Evolutionary conservation across 2,329 filamentous ascomycete species (phyloP), one percentile per base, ranked within the genome.

Genomic region (Cryphonectria radicalis): DNA sequence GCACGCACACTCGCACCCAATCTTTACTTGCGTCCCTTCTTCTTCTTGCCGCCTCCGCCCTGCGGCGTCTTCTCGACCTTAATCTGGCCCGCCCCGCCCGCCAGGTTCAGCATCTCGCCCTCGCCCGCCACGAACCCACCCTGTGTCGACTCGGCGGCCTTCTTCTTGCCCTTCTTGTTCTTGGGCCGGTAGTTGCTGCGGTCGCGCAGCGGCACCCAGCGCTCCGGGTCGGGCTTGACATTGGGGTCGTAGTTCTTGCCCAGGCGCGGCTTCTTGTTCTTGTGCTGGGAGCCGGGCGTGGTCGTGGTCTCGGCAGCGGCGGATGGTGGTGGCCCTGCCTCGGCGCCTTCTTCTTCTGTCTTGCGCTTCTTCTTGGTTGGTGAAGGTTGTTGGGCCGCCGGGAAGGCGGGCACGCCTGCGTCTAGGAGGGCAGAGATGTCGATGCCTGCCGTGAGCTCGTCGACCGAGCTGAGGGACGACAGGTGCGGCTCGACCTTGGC

Each of bases 201-300:
- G 80, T 99, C 96, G 67, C 92, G 90, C 77, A 98, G 85, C 17
- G 96, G 95, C 72, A 99, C 82, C 96, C 96, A 99, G 74, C 96
- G 88, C 82, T 99, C 96, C 0, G 94, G 91, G 80, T 99, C 96
- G 46, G 93, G 88, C 74, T 90, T 91, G 85, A 94, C 97, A 76
- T 87, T 89, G 67, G 93, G 88, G 72, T 94, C 93, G 77, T 89
- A 93, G 77, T 91, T 87, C 81, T 93, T 93, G 43, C 92, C 92
- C 77, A 93, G 84, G 64, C 86, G 83, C 50, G 79, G 87, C 71
- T 69, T 84, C 77, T 70, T 83, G 82, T 42, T 83, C 82, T 43
- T 78, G 64, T 72, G 78, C 69, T 79, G 80, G 40, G 75, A 75
- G 55, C 73, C 78, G 77, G 77, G 73, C 46, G 71, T n/a, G 13